Evolutionary conservation across 352 stramenopile species (phyloP), one percentile per base, ranked within the genome.

Genomic region (Globisporangium echinulatum): DNA sequence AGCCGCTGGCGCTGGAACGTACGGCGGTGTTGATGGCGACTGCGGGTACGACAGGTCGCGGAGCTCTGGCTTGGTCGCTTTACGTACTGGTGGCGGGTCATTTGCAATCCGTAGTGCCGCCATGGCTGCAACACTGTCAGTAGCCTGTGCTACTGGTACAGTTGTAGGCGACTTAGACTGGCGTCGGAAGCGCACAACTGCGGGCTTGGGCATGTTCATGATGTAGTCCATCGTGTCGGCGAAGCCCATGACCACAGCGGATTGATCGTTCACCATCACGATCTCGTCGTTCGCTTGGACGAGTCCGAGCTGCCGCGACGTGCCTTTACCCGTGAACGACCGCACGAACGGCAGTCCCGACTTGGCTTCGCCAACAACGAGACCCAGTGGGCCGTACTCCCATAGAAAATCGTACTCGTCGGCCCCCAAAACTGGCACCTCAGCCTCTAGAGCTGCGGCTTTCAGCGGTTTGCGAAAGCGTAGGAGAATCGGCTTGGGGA

Each of bases 351-450:
- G 80, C 38, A 89, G 53, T 8, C 79, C 79, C 0, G 66, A 61
- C 1, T 68, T 61, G 3, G 80, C 85, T 54, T 79, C 81, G 37
- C 81, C 79, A 5, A 94, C 73, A 13, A 90, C 81, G 1, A 94
- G 73, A 11, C 84, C 84, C 0, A 94, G 64, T 9, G 77, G 73
- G 4, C 84, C 84, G 50, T 89, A 86, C 51, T 94, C 84, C 84
- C 84, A 94, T 43, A 91, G 56, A 63, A 94, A 91, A 52, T 94
- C 84, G 69, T 91, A 94, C 57, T 94, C 84, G 59, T 83, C 76
- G 36, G 85, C 72, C 6, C 53, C 52, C 6, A 92, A 43, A 40
- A 77, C 68, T 4, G 81, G 81, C 25, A 88, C 58, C 37, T 81
- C 66, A 10, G 74, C 79, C 80, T 60, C 49, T 84, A 56, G 46